Evolutionary conservation across 225 moss, liverwort and hornwort genomes (phyloP), one percentile per base, ranked within the genome.

Genomic region (Takakia lepidozioides): DNA sequence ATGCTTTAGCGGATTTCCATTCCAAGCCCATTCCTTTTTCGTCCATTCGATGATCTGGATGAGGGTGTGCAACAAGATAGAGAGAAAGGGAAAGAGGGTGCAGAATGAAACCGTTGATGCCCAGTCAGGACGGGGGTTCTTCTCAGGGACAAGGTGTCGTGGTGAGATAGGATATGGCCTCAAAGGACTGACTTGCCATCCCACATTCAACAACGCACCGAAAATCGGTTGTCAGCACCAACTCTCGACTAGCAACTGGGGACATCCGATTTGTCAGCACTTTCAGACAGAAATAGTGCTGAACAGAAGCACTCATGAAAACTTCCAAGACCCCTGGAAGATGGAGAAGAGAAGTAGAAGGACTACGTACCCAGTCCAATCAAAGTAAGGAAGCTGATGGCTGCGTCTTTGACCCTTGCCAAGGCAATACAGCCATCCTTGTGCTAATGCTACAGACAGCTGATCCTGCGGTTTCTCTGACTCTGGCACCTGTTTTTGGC

Each of bases 61-160:
- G n/a, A n/a, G n/a, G n/a, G n/a, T n/a, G n/a, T n/a, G n/a, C n/a
- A n/a, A n/a, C n/a, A n/a, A n/a, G n/a, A 2, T 19, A 17, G 4
- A 35, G 25, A 16, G 54, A 58, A 38, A 3, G 16, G 27, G 46
- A 35, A 36, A 2, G 27, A 25, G 17, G 36, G 27, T 25, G 19
- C 36, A 59, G 50, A 48, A 49, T 46, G 24, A 52, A 46, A 89
- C 93, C 56, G 65, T 80, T 27, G 95, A 66, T 19, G 87, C 86
- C 95, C 95, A 98, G 2, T 98, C 95, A 62, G 95, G 95, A 42
- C 87, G 87, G 60, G 75, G 65, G 55, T 90, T 91, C 37, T 60
- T 55, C 32, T 82, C 83, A 38, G 90, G 95, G 60, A 98, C 75
- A 56, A 98, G 63, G 46, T 80, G 87, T 49, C 95, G 82, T 47